Evolutionary conservation across 2,329 filamentous ascomycete genomes (phyloP), one percentile per base, ranked within the genome.

Genomic region (Lasiodiplodia sp.): DNA sequence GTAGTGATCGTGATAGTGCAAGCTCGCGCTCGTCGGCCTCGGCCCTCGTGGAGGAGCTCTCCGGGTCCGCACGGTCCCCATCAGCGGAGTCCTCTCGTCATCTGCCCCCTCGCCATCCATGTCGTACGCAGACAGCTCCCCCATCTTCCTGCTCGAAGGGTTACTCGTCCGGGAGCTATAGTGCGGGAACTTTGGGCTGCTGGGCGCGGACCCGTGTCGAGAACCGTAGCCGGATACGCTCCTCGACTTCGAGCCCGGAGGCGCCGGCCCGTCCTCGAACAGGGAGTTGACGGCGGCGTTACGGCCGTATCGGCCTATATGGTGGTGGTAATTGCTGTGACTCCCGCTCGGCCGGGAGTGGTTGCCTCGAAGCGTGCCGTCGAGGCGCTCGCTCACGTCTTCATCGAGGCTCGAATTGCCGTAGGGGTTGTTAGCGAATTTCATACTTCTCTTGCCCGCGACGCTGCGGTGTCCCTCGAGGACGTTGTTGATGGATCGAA

Each of bases 361-460:
- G 56, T 81, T 81, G 51, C 75, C 71, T 40, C 79, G 76, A 16
- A 79, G 71, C 4, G 78, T 79, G 4, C 78, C 79, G 71, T 82
- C 75, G 60, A 78, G 75, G 56, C 78, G 75, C 38, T 82, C 81
- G 71, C 70, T 75, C 1, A 76, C 69, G 72, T 81, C 78, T 34
- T 74, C 70, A 56, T 89, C 86, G 23, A 84, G 81, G 70, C 83
- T 85, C 71, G 87, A 88, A 71, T 86, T 89, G 72, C 84, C 89
- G 79, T 92, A 93, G 1, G 91, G 89, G 70, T 87, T 88, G 78
- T 93, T 95, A 69, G 92, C 92, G 76, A 98, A 98, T 76, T 97
- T 98, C 93, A 97, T 97, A 80, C 91, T 96, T 82, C 93, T 94
- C 82, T 96, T 97, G 73, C 91, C 88, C 10, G 87, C 87, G 21